A percentile compares a stretch with the other conserved stretches of the same genome.
phyloP scores from a whole-genome alignment of 495 filamentous ascomycete species.

The Xylaria intraflava region DNA sequence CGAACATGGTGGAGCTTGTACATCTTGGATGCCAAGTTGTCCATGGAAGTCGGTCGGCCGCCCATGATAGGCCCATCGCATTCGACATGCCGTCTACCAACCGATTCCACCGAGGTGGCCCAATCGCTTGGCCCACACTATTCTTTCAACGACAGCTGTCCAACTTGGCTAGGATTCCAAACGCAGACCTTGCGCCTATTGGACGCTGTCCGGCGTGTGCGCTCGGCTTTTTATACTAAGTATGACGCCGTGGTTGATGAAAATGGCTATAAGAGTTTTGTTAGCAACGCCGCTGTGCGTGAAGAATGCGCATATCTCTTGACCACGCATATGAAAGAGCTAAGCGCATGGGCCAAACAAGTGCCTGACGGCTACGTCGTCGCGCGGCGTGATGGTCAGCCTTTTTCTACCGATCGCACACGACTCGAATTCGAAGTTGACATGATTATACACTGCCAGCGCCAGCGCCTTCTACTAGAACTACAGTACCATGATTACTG shows the following conservation, averaged over 20 bases:
- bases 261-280: too few relatives aligned
- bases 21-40: conserved; percentile 28
- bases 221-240: too few relatives aligned
- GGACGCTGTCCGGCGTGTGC: too few relatives aligned
- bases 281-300: too few relatives aligned
- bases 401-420: conserved; percentile 38
- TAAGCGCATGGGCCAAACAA: conserved; percentile 32
- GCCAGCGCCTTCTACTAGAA: conserved; percentile 47
- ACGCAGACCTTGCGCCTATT: too few relatives aligned
- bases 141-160: not conserved
- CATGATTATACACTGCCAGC: conserved; percentile 38
- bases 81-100: not conserved
- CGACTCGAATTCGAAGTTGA: conserved; percentile 34
- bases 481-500: conserved; percentile 42
- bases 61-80: not conserved
- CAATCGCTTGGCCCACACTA: not conserved
- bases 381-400: conserved; percentile 25
- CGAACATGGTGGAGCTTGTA: conserved; percentile 48
- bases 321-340: conserved; percentile 13
- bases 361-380: conserved; percentile 38
- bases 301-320: conserved; percentile 27
- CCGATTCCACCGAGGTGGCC: not conserved
- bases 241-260: too few relatives aligned
- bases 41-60: not conserved
- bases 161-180: too few relatives aligned